Evolutionary conservation across 2,329 filamentous ascomycete genomes (phyloP), one percentile per base, ranked within the genome.

Genomic region (Akanthomyces uredinophilus): DNA sequence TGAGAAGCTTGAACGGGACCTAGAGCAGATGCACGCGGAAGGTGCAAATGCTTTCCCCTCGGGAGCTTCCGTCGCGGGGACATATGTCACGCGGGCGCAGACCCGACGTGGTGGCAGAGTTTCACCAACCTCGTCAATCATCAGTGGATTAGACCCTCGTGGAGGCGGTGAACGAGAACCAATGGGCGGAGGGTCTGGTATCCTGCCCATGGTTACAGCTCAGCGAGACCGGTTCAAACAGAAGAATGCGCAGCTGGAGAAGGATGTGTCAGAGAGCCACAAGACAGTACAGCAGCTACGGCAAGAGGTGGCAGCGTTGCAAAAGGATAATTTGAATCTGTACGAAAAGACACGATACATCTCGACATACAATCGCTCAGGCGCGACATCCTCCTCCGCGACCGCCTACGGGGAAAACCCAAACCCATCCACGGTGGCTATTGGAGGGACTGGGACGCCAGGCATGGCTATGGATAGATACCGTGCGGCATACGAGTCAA

Each of bases 271-370:
- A 6, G 92, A 96, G 67, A 85, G 85, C 39, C 92, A 98, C 74
- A 84, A 86, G 52, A 90, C 85, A 0, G 87, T 97, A 24, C 94
- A 92, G 22, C 89, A 93, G 41, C 81, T 99, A 52, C 87, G 95
- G 49, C 91, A 96, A 69, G 95, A 99, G 73, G 87, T 98, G 64
- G 89, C 92, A 6, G 91, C 92, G 1, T 80, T 99, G 46, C 96
- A 99, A 72, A 96, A 93, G 73, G 95, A 99, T 75, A 99, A 99
- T 72, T 82, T 99, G 41, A 92, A 90, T 69, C 82, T 99, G 8
- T 99, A 99, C 74, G 95, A 99, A 75, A 99, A 98, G 82, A 96
- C 94, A 20, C 87, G 95, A 67, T 99, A 99, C 73, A 87, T 98
- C 27, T 96, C 92, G 7, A 93, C 91, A 2, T 99, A 97, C 79